Evolutionary conservation across 1,139 yeast genomes (phyloP).

Genomic region (Saccharomycopsis hybrid): DNA sequence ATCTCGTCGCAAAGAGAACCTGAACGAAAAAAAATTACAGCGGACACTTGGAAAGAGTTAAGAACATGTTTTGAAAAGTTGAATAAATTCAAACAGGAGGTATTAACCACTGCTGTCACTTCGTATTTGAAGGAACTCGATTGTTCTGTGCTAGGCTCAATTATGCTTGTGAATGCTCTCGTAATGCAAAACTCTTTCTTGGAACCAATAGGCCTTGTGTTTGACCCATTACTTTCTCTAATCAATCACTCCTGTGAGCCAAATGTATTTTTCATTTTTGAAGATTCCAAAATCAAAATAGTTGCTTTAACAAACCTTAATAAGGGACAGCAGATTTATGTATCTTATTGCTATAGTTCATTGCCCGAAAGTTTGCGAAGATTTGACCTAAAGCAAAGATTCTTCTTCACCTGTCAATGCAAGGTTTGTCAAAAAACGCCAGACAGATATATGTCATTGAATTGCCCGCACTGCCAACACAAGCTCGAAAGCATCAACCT

Average conservation of each 20-base stretch:
- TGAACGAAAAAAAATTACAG: no score
- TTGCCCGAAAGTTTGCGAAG: slow-evolving; percentile 28
- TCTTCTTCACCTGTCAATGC: slow-evolving; percentile 34
- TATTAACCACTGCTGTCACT: background rate
- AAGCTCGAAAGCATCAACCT: no score
- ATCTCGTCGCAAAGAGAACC: no score
- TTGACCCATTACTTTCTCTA: slow-evolving; percentile 34
- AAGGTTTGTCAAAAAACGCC: slow-evolving; percentile 24
- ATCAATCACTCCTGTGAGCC: slow-evolving; percentile 33
- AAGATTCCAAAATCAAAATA: slow-evolving; percentile 22
- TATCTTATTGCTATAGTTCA: slow-evolving; percentile 30
- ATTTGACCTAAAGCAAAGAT: slow-evolving; percentile 25
- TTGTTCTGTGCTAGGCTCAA: background rate
- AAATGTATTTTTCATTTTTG: slow-evolving; percentile 27
- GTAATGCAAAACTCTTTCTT: slow-evolving; percentile 25
- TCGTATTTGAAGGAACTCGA: background rate
- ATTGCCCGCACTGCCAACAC: slow-evolving; percentile 4
- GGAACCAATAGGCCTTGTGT: slow-evolving; percentile 30
- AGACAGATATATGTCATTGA: slow-evolving; percentile 24
- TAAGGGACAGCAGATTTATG: slow-evolving; percentile 28
- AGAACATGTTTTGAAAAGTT: background rate
- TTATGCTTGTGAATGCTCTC: slow-evolving; percentile 31
- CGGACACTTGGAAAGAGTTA: no score
- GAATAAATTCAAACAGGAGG: slow-evolving; percentile 2
- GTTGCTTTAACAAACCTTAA: slow-evolving; percentile 25